These are phyloP conservation scores for Phaeosphaeriaceae sp. DNA, from an alignment of 2,329 filamentous ascomycete species.

Conservation along the genomic window DNA sequence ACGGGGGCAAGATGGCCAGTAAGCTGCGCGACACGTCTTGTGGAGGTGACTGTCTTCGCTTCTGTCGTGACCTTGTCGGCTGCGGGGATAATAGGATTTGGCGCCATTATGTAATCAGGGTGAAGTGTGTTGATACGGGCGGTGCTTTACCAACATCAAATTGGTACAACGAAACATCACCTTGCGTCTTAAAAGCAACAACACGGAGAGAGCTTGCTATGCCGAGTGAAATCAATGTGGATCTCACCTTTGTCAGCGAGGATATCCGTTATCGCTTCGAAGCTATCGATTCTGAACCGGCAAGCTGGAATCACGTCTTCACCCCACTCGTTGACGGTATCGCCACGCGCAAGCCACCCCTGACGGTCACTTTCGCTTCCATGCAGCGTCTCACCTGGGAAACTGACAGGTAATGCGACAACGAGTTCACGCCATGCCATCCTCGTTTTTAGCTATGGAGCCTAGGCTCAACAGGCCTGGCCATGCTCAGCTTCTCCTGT, in stretches of 20 bases:
- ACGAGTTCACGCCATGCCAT: background rate
- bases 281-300: background rate
- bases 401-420: background rate
- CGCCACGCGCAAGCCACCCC: conserved; percentile 15
- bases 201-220: too few species aligned
- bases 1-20: conserved; percentile 31
- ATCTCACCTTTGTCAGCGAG: background rate
- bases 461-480: too few species aligned
- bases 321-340: conserved; percentile 40
- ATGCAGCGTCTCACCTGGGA: conserved; percentile 8
- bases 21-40: conserved; percentile 36
- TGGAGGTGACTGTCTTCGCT: conserved; percentile 21
- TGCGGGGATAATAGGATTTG: conserved; percentile 14
- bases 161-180: too few species aligned
- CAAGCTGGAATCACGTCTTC: conserved; percentile 37
- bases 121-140: too few species aligned
- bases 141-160: too few species aligned
- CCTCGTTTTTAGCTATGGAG: too few species aligned
- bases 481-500: too few species aligned
- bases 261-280: conserved; percentile 13
- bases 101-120: conserved; percentile 21
- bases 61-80: conserved; percentile 18
- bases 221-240: too few species aligned
- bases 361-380: conserved; percentile 19
- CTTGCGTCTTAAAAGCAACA: too few species aligned